phyloP scores from a whole-genome alignment of 2,329 filamentous ascomycete genomes.

The Penicillium freii region DNA sequence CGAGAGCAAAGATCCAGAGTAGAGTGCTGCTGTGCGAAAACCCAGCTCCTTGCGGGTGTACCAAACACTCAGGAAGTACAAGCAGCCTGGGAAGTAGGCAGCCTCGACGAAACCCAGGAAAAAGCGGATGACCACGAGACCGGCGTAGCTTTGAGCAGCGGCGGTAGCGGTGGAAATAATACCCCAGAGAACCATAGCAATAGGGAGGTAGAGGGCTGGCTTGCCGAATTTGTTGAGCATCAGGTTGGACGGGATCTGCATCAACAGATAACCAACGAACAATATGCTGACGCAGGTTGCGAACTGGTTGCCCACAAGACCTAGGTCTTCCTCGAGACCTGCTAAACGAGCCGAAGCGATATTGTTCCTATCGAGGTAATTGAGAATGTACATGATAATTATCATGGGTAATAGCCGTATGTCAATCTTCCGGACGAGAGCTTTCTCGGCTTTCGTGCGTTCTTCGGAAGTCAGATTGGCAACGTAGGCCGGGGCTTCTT shows the following conservation, averaged over 20 bases:
- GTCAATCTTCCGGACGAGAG: conserved; percentile 69
- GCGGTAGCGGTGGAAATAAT: conserved; percentile 52
- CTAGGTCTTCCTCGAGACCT: conserved; percentile 32
- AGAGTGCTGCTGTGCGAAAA: conserved; percentile 49
- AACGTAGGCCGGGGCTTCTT: conserved; percentile 34
- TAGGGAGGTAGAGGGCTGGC: conserved; percentile 52
- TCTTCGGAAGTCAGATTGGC: conserved; percentile 52
- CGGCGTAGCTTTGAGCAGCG: conserved; percentile 48
- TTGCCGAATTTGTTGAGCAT: conserved; percentile 52
- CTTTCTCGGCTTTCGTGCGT: conserved; percentile 54
- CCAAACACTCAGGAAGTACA: conserved; percentile 36
- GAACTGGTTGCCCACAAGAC: conserved; percentile 19
- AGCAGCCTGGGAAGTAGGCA: conserved; percentile 40
- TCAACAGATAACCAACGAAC: conserved; percentile 61
- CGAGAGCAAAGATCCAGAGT: conserved; percentile 65
- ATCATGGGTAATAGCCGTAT: conserved; percentile 65
- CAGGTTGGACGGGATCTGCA: conserved; percentile 56
- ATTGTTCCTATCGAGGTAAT: conserved; percentile 65
- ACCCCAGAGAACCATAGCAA: conserved; percentile 60
- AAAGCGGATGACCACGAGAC: conserved; percentile 46
- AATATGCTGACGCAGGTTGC: conserved; percentile 43
- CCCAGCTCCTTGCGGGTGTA: conserved; percentile 30
- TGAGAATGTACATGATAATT: conserved; percentile 73
- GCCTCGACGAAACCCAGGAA: conserved; percentile 45
- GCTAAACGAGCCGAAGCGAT: conserved; percentile 43